Evolutionary conservation across 257 asterid genomes (phyloP).

Genomic region (Solanum medicagineum): DNA sequence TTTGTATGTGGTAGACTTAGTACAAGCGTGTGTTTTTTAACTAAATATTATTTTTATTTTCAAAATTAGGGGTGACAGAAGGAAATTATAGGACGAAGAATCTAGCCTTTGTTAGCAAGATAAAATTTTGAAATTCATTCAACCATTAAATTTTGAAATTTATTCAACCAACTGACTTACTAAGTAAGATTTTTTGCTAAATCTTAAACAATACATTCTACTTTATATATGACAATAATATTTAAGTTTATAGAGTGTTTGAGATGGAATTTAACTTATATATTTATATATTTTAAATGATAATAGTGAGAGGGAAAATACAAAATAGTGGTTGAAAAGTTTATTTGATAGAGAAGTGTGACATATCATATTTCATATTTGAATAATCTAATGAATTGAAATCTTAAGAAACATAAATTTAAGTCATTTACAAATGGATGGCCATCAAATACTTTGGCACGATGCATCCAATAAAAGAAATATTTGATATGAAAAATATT

Average conservation of each 20-base stretch:
- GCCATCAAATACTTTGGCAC: background rate
- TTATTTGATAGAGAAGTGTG: background rate
- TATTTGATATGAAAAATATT: background rate
- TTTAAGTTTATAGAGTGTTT: background rate
- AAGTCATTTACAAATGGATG: background rate
- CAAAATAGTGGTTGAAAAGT: background rate
- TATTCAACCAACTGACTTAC: background rate
- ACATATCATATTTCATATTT: background rate
- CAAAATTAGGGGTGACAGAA: background rate
- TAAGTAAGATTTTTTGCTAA: background rate
- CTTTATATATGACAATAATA: background rate
- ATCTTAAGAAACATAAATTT: background rate
- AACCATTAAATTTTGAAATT: no score
- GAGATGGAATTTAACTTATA: background rate
- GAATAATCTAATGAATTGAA: background rate
- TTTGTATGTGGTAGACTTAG: background rate
- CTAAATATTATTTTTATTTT: background rate
- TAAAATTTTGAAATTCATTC: no score
- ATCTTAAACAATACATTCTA: background rate
- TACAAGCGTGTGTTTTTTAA: background rate
- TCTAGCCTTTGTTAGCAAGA: background rate
- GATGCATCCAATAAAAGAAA: background rate
- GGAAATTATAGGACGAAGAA: background rate
- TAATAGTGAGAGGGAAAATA: background rate
- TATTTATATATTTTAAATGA: background rate